Conservation (phyloP, 768 basidiomycete genomes). For the Lentinula sp. region DNA sequence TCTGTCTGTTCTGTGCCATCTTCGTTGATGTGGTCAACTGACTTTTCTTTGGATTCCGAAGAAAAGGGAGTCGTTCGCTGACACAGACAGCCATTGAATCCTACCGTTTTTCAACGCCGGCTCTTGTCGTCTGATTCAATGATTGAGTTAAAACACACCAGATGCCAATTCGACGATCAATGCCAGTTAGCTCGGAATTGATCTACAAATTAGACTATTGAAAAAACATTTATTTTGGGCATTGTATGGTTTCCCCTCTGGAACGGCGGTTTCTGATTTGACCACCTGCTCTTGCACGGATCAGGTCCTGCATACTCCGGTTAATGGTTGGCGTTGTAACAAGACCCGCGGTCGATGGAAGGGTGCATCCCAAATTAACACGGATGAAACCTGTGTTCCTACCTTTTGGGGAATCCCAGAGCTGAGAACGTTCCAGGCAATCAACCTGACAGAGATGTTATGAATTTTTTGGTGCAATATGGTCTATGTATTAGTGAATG, state of each 20-base stretch:
- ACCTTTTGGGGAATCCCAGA: neutral
- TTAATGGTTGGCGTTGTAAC: neutral
- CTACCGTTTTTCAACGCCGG: neutral
- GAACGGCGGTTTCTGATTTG: neutral
- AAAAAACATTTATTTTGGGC: neutral
- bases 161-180: neutral
- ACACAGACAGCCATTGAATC: neutral
- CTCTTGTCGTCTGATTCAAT: neutral
- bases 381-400: neutral
- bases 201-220: neutral
- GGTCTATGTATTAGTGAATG: neutral
- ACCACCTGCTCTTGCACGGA: neutral
- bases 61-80: neutral
- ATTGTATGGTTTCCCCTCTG: neutral
- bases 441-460: neutral
- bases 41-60: neutral
- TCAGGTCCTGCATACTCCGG: neutral
- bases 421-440: neutral
- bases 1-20: neutral
- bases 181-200: neutral
- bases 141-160: neutral
- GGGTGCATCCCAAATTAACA: neutral
- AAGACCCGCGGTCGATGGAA: conserved; percentile 1
- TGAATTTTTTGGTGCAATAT: neutral
- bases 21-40: neutral